These are phyloP conservation scores for Trichosporon asahii DNA, from an alignment of 1,284 basidiomycete genomes.

Conservation along the genomic window DNA sequence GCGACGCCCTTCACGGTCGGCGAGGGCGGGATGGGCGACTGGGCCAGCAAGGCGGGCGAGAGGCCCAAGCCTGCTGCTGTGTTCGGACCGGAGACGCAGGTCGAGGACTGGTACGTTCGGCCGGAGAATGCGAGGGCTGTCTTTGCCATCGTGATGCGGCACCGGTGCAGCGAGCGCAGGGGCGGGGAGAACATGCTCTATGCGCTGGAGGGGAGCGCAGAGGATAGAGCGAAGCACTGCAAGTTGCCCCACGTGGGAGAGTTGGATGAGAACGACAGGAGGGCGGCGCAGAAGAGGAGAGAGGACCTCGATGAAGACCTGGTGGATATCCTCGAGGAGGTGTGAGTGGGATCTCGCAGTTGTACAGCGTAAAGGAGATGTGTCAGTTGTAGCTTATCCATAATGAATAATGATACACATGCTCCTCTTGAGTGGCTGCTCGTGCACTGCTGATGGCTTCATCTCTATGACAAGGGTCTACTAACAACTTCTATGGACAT, in stretches of 20 bases:
- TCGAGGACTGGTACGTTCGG: slow-evolving; percentile 34
- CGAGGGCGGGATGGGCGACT: slow-evolving; percentile 38
- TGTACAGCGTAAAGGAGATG: background rate
- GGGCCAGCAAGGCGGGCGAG: slow-evolving; percentile 42
- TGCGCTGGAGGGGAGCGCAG: slow-evolving; percentile 31
- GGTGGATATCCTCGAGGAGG: slow-evolving; percentile 24
- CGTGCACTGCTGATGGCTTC: too few species aligned
- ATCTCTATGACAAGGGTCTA: too few species aligned
- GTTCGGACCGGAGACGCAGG: slow-evolving; percentile 15
- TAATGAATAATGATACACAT: background rate
- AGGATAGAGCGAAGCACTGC: slow-evolving; percentile 21
- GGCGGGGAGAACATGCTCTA: slow-evolving; percentile 39
- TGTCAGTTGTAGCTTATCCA: background rate
- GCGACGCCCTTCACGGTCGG: slow-evolving; percentile 12
- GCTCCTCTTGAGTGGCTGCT: too few species aligned
- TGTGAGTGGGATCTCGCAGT: background rate
- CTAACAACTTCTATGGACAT: too few species aligned
- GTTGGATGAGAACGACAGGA: background rate
- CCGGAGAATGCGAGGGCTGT: slow-evolving; percentile 37
- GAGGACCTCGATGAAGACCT: slow-evolving; percentile 29
- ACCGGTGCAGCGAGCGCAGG: slow-evolving; percentile 32
- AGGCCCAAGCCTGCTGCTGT: slow-evolving; percentile 25
- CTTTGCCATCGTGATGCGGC: slow-evolving; percentile 33
- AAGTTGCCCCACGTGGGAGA: slow-evolving; percentile 7
- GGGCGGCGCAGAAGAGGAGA: slow-evolving; percentile 9